These are phyloP conservation scores for Backusella tarrabulga DNA, from an alignment of 192 early-diverging fungal species.

Conservation along the genomic window DNA sequence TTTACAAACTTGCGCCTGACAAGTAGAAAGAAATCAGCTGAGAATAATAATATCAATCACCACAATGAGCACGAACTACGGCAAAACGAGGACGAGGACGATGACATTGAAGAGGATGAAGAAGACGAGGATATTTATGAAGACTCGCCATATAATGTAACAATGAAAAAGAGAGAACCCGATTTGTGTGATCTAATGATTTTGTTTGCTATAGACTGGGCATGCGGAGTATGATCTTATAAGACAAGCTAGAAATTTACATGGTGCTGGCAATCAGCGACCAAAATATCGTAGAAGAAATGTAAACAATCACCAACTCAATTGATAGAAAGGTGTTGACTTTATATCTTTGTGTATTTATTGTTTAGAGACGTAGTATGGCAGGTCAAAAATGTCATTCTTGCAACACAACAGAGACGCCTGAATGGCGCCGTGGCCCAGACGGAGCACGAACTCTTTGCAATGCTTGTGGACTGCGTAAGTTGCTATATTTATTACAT, in stretches of 20 bases:
- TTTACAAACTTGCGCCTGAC: neutral
- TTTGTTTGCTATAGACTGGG: neutral
- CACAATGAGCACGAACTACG: neutral
- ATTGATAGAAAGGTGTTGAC: neutral
- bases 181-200: neutral
- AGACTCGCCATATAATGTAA: neutral
- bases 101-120: neutral
- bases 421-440: slow-evolving; percentile 93
- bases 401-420: slow-evolving; percentile 86
- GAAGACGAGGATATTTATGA: neutral
- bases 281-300: slow-evolving; percentile 21
- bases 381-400: slow-evolving; percentile 55
- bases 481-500: slow-evolving; percentile 28
- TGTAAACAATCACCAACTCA: neutral
- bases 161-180: no score
- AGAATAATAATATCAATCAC: neutral
- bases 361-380: slow-evolving; percentile 16
- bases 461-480: slow-evolving; percentile 91
- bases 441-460: slow-evolving; percentile 89
- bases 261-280: neutral
- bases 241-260: slow-evolving; percentile 16
- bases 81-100: neutral
- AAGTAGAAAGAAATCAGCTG: neutral
- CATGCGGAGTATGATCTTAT: slow-evolving; percentile 14
- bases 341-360: no score